phyloP scores from a whole-genome alignment of 441 rosid species.

The Adansonia rubrostipa region DNA sequence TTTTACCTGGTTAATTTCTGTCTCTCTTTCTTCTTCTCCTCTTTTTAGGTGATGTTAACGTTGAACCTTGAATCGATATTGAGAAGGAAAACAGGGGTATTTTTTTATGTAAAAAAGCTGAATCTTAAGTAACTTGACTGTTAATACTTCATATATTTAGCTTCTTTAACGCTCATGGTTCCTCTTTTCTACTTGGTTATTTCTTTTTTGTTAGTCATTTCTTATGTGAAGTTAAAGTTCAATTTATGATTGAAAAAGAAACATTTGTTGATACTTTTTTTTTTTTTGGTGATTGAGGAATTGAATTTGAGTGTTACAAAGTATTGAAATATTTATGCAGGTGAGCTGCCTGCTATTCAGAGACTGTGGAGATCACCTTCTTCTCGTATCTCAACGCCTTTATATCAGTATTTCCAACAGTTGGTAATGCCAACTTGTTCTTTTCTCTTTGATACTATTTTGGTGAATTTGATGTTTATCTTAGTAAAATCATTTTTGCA shows the following conservation, averaged over 20 bases:
- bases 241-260: background rate
- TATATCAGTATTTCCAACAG: slow-evolving; percentile 69
- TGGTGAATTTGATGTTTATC: background rate
- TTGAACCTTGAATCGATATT: background rate
- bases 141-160: background rate
- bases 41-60: background rate
- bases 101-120: background rate
- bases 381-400: slow-evolving; percentile 42
- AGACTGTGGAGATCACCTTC: slow-evolving; percentile 42
- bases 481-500: background rate
- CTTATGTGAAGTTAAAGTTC: background rate
- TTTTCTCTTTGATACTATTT: background rate
- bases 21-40: background rate
- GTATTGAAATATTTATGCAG: slow-evolving; percentile 36
- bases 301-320: background rate
- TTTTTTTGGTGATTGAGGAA: background rate
- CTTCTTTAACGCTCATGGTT: background rate
- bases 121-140: background rate
- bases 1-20: slow-evolving; percentile 41
- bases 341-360: slow-evolving; percentile 35
- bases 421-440: slow-evolving; percentile 45
- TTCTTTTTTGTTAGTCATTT: background rate
- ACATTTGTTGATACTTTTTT: background rate
- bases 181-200: background rate
- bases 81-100: background rate